Base-by-base conservation (phyloP, 192 early-diverging fungal species). In the Allomyces macrogynus region DNA sequence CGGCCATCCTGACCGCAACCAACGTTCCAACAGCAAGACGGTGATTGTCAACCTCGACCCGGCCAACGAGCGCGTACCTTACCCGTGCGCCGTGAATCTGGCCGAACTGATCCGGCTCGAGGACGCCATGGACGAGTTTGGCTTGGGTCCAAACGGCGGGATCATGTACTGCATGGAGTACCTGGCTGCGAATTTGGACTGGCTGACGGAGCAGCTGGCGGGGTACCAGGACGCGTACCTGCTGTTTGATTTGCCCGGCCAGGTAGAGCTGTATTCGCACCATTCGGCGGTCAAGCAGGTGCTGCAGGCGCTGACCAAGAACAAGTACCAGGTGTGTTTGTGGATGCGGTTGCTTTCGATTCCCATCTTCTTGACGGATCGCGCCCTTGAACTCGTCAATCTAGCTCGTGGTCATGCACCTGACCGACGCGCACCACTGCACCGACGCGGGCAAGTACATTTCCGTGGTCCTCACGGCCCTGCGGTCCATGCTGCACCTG, bases 371-470 rank as follows among this genome's bases (percentile, higher is more conserved):
- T 8, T 7, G 32, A 8, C 32, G 3, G 32, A 40, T 8, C 7
- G 32, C 7, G 32, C 4, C 3, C 7, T 40, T 40, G 32, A 40
- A 8, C 3, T 7, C 32, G 32, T 57, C 16, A 20, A 57, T 16
- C 49, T 70, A 86, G 75, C 76, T 95, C 12, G 84, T 83, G 49
- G 84, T 85, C 61, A 83, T 92, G 43, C 86, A 94, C 68, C 77
- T 98, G 57, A 86, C 93, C 2, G 93, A 98, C 68, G 83, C 95
- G 0, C 89, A 91, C 65, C 88, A 94, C 73, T 91, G 89, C 73
- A 87, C 87, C 4, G 93, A 98, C 68, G 84, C 95, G 1, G 79
- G 87, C 14, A 89, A 90, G 68, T 98, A 88, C 73, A 88, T 98
- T n/a, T 93, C 95, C 0, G 83, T 89, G 20, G 74, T 98, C 8